Base-by-base conservation (phyloP, 1,139 yeast genomes). In the Meyerozyma athensensis region DNA sequence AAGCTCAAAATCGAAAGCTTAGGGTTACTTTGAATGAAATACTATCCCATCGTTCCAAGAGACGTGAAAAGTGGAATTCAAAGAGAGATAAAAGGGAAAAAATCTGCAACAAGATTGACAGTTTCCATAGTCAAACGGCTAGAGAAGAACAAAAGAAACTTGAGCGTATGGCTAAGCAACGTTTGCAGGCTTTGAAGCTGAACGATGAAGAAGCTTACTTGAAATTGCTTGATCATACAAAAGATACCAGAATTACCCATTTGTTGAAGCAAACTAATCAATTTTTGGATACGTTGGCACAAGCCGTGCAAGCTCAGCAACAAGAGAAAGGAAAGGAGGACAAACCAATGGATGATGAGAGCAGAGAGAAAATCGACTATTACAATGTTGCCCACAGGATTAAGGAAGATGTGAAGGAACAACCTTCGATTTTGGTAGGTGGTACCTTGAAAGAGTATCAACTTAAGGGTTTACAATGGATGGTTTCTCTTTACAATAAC, bases 381-480 rank as follows among this genome's bases (percentile, higher is more conserved):
- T 84, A 84, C 58, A 81, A 80, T 49, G 92, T 84, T 39, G 94
- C 92, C 3, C 94, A 84, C 59, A 72, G 79, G 46, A 69, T 82
- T 35, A 76, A 77, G 45, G 94, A 84, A 53, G 81, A 74, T 35
- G 77, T 84, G 18, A 72, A 69, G 4, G 63, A 58, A 30, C 94
- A 84, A 50, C 90, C 94, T 2, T 51, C 70, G 1, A 74, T 83
- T 36, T 59, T 87, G 47, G 74, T 81, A 34, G 98, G 98, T 39
- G 98, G 98, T 46, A 75, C 78, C 1, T 71, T 92, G 56, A 92
- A 92, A 60, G 98, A 92, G 54, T 92, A 92, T 58, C 97, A 90
- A 65, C 34, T 90, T 43, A 87, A 86, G 61, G 97, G 97, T 58
- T 70, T 90, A 42, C 96, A 92, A 59, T 90, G 97, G 98, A 90